Base-by-base conservation (phyloP, 176 grass and related monocot genomes). In the Pharus latifolius region DNA sequence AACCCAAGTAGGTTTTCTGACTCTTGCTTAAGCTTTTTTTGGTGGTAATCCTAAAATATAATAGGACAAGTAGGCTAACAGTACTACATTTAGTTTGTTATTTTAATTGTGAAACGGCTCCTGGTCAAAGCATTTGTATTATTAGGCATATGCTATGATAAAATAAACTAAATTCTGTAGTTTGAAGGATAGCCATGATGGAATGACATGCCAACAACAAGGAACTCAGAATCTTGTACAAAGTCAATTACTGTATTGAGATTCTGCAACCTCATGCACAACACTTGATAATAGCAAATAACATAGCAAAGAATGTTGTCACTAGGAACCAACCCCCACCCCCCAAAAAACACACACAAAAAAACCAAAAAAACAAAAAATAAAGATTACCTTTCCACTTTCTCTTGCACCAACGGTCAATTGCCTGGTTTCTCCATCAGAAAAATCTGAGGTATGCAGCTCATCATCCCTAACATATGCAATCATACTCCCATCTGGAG, bases 401-500 rank as follows among this genome's bases (percentile, higher is more conserved):
- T 78, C 90, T 69, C 68, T 98, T 67, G 87, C 87, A 55, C 87
- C 90, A 32, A 38, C 88, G 56, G 87, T 94, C 63, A 99, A 78
- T 81, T 94, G 90, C 42, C 65, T 91, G 68, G 82, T 83, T 57
- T 93, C 79, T 0, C 76, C 84, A 55, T 61, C 56, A 59, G 76
- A 88, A 27, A 95, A 82, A 65, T 66, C 78, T 29, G 67, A 45
- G 19, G 80, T 88, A 88, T 91, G 77, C 52, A 99, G 78, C 52
- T 99, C 87, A 22, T 94, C 96, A 75, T 95, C 90, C 76, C 69
- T 78, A 61, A 99, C 84, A 88, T 82, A 99, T 10, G 96, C 90
- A 67, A 99, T 82, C 87, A 95, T 90, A 69, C 40, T 88, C 60
- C 96, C 96, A 62, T 99, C 88, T 60, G 96, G 90, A 61, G 90